A percentile compares a stretch with the other conserved stretches of the same genome.
These are phyloP conservation scores for Globisporangium spiculum DNA, from an alignment of 352 stramenopile genomes.

Conservation along the genomic window DNA sequence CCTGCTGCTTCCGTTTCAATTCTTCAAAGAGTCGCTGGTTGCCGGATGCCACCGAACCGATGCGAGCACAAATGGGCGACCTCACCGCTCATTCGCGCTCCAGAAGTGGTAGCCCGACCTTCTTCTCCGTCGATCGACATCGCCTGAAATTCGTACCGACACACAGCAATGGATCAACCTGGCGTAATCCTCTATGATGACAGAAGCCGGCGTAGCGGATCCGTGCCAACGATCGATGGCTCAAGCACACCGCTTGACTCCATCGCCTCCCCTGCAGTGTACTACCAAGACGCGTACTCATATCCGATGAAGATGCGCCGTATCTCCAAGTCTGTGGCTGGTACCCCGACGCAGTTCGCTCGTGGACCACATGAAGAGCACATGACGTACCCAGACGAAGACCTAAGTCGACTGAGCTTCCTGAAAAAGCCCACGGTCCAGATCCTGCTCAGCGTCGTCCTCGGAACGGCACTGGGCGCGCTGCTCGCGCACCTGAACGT, in stretches of 20 bases:
- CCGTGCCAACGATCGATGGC: conserved; percentile 11
- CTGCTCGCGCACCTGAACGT: conserved; percentile 33
- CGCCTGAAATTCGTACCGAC: no score
- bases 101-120: neutral
- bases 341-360: conserved; percentile 13
- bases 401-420: conserved; percentile 23
- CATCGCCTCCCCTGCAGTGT: conserved; percentile 38
- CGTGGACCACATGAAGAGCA: conserved; percentile 8
- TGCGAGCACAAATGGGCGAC: neutral
- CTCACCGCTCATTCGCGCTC: neutral
- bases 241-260: conserved; percentile 30
- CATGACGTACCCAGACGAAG: conserved; percentile 8
- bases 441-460: conserved; percentile 37
- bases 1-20: neutral
- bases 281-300: conserved; percentile 31
- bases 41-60: no score
- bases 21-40: neutral
- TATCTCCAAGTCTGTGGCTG: conserved; percentile 9
- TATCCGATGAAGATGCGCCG: conserved; percentile 21
- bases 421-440: conserved; percentile 34
- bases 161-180: conserved; percentile 11
- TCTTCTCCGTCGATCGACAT: neutral
- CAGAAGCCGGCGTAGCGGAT: neutral
- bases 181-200: conserved; percentile 19
- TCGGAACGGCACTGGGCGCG: conserved; percentile 31